Conservation (phyloP, 2,329 filamentous ascomycete species). For the Diaporthe longicolla region DNA sequence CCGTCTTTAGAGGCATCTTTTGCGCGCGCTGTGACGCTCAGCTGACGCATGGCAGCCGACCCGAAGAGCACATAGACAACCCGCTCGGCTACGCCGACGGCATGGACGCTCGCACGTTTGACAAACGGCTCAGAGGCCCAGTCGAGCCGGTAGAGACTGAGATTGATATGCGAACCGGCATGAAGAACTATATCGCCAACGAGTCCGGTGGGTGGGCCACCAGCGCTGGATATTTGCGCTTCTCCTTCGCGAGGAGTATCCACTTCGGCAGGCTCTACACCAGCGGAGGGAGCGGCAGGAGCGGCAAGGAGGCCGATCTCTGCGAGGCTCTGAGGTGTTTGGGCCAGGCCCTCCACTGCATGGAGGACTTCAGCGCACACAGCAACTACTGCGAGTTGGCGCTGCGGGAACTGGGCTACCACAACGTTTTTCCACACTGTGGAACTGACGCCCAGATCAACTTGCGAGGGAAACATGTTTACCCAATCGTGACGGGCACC, state of each 20-base stretch:
- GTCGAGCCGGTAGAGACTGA: slow-evolving; percentile 80
- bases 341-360: slow-evolving; percentile 81
- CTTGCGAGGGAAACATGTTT: slow-evolving; percentile 76
- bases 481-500: slow-evolving; percentile 78
- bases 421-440: slow-evolving; percentile 80
- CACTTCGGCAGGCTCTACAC: slow-evolving; percentile 85
- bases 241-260: slow-evolving; percentile 80
- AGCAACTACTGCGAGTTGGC: slow-evolving; percentile 88
- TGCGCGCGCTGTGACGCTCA: not conserved
- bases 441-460: slow-evolving; percentile 77
- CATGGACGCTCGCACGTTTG: slow-evolving; percentile 85
- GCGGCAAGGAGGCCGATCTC: slow-evolving; percentile 81
- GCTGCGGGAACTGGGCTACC: slow-evolving; percentile 78
- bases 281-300: slow-evolving; percentile 70
- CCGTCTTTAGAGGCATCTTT: not conserved
- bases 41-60: slow-evolving; percentile 58
- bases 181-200: slow-evolving; percentile 99
- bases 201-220: slow-evolving; percentile 91
- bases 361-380: slow-evolving; percentile 86
- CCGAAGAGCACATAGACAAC: slow-evolving; percentile 82
- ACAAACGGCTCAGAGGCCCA: slow-evolving; percentile 84
- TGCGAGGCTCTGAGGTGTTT: slow-evolving; percentile 84
- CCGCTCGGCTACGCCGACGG: slow-evolving; percentile 90
- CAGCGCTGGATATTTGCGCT: slow-evolving; percentile 86
- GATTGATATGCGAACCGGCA: slow-evolving; percentile 83